A percentile compares a stretch with the other conserved stretches of the same genome.
Conservation (phyloP, 345 rosid genomes). For the Nephelium lappaceum region DNA sequence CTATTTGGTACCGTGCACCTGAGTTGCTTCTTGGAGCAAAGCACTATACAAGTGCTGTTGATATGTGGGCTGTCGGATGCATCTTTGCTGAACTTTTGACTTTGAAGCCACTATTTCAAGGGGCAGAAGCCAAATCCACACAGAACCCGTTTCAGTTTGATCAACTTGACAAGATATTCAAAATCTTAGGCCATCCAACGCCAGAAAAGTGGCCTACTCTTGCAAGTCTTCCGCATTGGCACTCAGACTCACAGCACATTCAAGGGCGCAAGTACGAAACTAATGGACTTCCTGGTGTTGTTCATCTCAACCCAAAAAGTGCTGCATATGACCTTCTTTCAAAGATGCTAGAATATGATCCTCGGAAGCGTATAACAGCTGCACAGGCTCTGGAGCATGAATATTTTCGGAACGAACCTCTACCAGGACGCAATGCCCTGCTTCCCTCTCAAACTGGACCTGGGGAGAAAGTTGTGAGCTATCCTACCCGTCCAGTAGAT, state of each 20-base stretch:
- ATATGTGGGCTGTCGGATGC: constrained; percentile 99
- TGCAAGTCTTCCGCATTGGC: constrained; percentile 90
- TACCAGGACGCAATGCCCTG: constrained; percentile 89
- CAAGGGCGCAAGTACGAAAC: constrained; percentile 83
- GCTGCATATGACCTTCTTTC: constrained; percentile 80
- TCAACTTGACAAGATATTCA: constrained; percentile 98
- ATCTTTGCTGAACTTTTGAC: constrained; percentile 96
- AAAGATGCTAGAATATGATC: constrained; percentile 96
- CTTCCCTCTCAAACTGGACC: constrained; percentile 79
- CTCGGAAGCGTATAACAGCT: constrained; percentile 88
- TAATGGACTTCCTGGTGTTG: constrained; percentile 65
- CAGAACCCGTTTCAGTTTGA: constrained; percentile 92
- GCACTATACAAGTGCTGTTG: constrained; percentile 97
- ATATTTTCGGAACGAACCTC: constrained; percentile 79
- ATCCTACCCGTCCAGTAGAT: constrained; percentile 93
- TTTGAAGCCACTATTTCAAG: constrained; percentile 96
- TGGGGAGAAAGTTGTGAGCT: constrained; percentile 79
- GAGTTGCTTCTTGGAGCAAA: constrained; percentile 97
- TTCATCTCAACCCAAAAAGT: constrained; percentile 66
- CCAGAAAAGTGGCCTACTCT: constrained; percentile 93
- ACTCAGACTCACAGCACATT: constrained; percentile 67
- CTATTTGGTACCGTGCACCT: constrained; percentile 99
- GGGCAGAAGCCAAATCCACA: constrained; percentile 84
- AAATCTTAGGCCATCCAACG: constrained; percentile 96
- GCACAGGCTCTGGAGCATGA: constrained; percentile 97